Conservation (phyloP, 1,284 basidiomycete genomes). For the Leucoagaricus sp. region DNA sequence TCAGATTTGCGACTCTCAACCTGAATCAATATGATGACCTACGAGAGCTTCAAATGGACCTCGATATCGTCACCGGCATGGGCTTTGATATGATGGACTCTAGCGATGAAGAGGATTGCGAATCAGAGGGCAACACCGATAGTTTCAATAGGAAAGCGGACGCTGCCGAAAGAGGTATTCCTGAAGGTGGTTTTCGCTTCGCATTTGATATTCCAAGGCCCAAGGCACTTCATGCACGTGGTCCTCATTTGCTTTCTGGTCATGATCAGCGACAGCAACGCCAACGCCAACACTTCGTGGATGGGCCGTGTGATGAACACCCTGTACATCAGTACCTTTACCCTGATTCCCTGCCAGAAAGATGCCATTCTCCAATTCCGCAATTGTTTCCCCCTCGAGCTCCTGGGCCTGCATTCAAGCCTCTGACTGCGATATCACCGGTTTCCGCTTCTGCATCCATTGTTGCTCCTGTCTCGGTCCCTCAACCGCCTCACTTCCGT, state of each 20-base stretch:
- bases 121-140: neutral
- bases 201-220: slow-evolving; percentile 9
- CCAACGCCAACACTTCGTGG: neutral
- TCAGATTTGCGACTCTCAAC: slow-evolving; percentile 1
- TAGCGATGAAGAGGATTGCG: slow-evolving; percentile 10
- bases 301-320: neutral
- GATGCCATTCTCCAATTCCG: slow-evolving; percentile 7
- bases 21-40: slow-evolving; percentile 13
- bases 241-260: neutral
- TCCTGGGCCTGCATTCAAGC: neutral
- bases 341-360: slow-evolving; percentile 2
- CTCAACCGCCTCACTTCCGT: neutral
- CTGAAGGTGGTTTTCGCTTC: slow-evolving; percentile 10
- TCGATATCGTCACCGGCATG: slow-evolving; percentile 14
- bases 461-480: neutral
- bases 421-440: neutral
- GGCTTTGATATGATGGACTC: slow-evolving; percentile 11
- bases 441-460: neutral
- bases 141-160: neutral
- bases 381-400: neutral
- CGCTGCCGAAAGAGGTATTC: neutral
- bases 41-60: slow-evolving; percentile 13
- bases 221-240: slow-evolving; percentile 4
- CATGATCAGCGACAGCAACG: slow-evolving; percentile 3
- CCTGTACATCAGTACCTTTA: slow-evolving; percentile 3